phyloP scores from a whole-genome alignment of 768 basidiomycete genomes.

The Serendipita sp. region DNA sequence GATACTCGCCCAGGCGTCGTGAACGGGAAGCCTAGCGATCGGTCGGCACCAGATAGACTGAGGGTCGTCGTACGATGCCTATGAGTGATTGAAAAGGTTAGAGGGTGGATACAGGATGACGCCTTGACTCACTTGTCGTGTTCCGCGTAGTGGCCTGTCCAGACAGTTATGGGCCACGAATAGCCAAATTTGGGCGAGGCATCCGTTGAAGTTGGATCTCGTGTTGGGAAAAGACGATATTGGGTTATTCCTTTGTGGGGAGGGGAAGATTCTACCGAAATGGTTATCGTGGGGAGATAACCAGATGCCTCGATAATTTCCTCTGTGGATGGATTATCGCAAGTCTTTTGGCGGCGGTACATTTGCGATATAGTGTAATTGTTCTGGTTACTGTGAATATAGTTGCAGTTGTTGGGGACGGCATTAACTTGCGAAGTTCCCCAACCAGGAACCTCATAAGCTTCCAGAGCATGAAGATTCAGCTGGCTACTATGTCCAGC shows the following conservation, averaged over 20 bases:
- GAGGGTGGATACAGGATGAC: too few relatives aligned
- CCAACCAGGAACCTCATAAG: not conserved
- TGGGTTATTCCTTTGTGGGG: constrained; percentile 1
- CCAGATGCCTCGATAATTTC: not conserved
- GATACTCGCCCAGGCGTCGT: not conserved
- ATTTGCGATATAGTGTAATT: not conserved
- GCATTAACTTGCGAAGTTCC: not conserved
- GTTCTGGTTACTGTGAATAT: constrained; percentile 1
- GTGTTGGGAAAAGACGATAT: not conserved
- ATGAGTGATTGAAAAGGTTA: not conserved
- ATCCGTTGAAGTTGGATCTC: not conserved
- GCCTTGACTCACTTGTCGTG: not conserved
- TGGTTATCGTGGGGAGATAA: not conserved
- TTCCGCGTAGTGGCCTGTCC: not conserved
- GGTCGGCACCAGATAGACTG: not conserved
- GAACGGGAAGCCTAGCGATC: constrained; percentile 1
- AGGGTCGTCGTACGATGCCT: not conserved
- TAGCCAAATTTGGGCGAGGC: not conserved
- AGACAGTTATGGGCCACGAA: not conserved
- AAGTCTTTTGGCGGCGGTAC: not conserved
- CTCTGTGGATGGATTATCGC: not conserved
- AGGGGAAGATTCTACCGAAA: not conserved
- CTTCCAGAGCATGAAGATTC: not conserved
- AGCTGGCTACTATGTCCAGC: not conserved
- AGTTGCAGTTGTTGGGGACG: not conserved